Percentiles rank a stretch among this genome's conserved stretches.
These are phyloP conservation scores for Sarcodon sp. DNA, from an alignment of 768 basidiomycete genomes.

Conservation along the genomic window DNA sequence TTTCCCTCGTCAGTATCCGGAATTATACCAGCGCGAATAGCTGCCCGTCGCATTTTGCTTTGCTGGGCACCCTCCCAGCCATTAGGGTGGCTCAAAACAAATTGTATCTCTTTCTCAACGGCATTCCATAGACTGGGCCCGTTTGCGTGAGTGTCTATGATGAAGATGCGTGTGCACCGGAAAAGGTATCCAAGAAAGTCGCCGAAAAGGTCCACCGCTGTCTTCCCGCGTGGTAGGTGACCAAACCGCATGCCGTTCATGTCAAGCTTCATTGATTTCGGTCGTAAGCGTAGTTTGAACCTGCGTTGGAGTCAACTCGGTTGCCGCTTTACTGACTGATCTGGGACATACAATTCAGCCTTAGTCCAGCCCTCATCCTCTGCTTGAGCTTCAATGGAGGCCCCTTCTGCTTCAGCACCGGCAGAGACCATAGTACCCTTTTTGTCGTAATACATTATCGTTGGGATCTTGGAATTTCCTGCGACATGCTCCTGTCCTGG, in stretches of 20 bases:
- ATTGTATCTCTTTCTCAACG: conserved; percentile 56
- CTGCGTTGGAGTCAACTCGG: conserved; percentile 18
- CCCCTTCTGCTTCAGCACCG: conserved; percentile 65
- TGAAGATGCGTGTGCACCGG: conserved; percentile 61
- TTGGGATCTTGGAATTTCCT: conserved; percentile 76
- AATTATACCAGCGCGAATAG: conserved; percentile 59
- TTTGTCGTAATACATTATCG: conserved; percentile 62
- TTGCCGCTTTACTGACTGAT: not conserved
- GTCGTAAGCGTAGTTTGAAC: conserved; percentile 71
- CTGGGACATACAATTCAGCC: conserved; percentile 48
- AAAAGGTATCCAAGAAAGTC: conserved; percentile 71
- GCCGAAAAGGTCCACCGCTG: conserved; percentile 64
- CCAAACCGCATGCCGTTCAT: conserved; percentile 80
- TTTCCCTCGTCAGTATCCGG: conserved; percentile 64
- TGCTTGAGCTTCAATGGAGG: conserved; percentile 43
- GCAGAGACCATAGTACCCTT: conserved; percentile 55
- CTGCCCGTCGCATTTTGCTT: conserved; percentile 65
- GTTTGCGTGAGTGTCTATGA: conserved; percentile 75
- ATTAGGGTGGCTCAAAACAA: conserved; percentile 71
- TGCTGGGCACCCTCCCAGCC: conserved; percentile 77
- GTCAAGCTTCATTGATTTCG: conserved; percentile 64
- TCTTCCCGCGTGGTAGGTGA: conserved; percentile 50
- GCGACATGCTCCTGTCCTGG: conserved; percentile 81
- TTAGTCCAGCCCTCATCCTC: conserved; percentile 74
- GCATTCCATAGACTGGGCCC: conserved; percentile 57